Percentiles rank a stretch among this genome's conserved stretches.
Conservation (phyloP, 345 rosid species). For the Brassica carinata region DNA sequence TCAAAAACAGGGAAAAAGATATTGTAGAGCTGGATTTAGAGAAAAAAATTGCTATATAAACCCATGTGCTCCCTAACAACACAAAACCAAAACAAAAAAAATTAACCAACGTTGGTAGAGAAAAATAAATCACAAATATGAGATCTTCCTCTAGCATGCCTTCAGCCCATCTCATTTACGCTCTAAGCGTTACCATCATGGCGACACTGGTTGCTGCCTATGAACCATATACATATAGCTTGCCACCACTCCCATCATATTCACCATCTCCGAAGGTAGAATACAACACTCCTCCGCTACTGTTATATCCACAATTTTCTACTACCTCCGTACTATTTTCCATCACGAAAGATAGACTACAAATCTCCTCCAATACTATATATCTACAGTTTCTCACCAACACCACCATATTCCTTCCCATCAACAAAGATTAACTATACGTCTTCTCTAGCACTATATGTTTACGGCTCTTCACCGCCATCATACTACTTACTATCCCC, state of each 20-base stretch:
- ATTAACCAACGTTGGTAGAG: slow-evolving; percentile 18
- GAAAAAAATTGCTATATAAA: slow-evolving; percentile 21
- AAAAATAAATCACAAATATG: not conserved
- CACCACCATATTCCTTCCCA: not conserved
- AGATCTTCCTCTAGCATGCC: slow-evolving; percentile 11
- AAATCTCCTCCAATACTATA: not conserved
- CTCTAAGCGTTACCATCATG: slow-evolving; percentile 23
- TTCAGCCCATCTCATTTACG: slow-evolving; percentile 24
- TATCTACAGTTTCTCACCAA: not conserved
- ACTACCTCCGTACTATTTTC: not conserved
- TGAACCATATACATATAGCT: not conserved
- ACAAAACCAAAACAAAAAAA: slow-evolving; percentile 11
- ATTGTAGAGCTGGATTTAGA: not conserved
- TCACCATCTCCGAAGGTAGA: not conserved
- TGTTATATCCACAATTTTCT: not conserved
- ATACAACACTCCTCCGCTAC: not conserved
- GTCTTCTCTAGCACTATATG: too few relatives aligned
- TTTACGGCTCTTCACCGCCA: too few relatives aligned
- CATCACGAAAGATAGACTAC: not conserved
- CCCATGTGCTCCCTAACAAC: not conserved
- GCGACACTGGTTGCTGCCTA: slow-evolving; percentile 21
- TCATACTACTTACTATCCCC: too few relatives aligned
- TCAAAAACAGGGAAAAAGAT: not conserved
- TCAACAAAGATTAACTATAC: not conserved
- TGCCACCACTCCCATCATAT: not conserved